Conservation (phyloP, 371 early-diverging fungal species). For the Circinella minor region DNA sequence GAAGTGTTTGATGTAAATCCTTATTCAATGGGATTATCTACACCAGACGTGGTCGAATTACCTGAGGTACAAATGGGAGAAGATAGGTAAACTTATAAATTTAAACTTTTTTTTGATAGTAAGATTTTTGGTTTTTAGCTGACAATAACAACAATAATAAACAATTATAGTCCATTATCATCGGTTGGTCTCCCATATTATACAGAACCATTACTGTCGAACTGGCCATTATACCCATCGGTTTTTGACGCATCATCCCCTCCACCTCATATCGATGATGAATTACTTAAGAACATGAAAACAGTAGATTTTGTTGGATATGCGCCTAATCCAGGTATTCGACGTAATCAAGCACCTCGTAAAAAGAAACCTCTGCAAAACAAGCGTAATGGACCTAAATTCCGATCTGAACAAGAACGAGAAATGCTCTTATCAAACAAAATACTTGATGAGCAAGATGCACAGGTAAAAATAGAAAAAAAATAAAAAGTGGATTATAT, state of each 20-base stretch:
- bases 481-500: not conserved
- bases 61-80: conserved; percentile 59
- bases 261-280: conserved; percentile 72
- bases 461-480: conserved; percentile 17
- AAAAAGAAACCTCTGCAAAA: conserved; percentile 38
- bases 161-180: conserved; percentile 63
- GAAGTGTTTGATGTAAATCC: conserved; percentile 69
- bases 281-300: conserved; percentile 78
- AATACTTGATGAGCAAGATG: conserved; percentile 31
- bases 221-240: conserved; percentile 66
- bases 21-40: conserved; percentile 67
- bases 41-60: conserved; percentile 58
- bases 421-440: conserved; percentile 59
- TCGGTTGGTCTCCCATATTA: conserved; percentile 84
- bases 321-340: conserved; percentile 82
- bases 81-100: conserved; percentile 39
- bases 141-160: not conserved
- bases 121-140: too few species aligned
- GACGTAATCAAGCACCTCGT: conserved; percentile 78
- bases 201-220: conserved; percentile 73
- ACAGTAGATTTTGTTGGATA: conserved; percentile 92
- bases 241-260: conserved; percentile 73
- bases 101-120: too few species aligned
- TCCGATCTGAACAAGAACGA: conserved; percentile 83
- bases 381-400: conserved; percentile 75